Base-by-base conservation (phyloP, 257 asterid genomes). In the Petunia secreta region DNA sequence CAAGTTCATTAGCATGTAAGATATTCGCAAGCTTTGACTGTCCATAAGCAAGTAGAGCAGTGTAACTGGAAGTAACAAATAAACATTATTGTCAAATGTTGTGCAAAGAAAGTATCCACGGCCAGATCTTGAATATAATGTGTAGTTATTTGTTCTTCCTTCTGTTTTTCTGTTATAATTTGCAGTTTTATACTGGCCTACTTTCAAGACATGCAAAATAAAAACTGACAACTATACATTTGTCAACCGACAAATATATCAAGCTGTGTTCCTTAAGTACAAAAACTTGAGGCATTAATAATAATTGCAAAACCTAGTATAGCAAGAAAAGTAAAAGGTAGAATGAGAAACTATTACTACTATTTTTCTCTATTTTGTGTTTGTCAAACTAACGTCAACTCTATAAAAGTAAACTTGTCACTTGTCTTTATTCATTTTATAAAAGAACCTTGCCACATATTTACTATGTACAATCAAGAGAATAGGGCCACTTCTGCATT, bases 11-110 rank as follows among this genome's bases (percentile, higher is more conserved):
- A 4, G 97, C 92, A 65, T 92, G 97, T 63, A 92, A 82, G 57
- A 91, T 84, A 81, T 90, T 92, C 67, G 97, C 96, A 64, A 92
- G 86, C 58, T 92, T 92, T 37, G 97, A 92, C 63, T 91, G 93
- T 25, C 97, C 95, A 64, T 92, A 92, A 8, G 97, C 91, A 5
- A 6, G 14, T 14, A 81, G 16, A n/a, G 89, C 84, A 38, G 82
- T 85, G 71, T 92, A 90, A 83, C 95, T 90, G 91, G 65, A 75
- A 57, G 58, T 36, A 71, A 48, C n/a, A 75, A 80, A 37, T 50
- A 73, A 50, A 67, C 0, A 13, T 13, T 73, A 8, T 0, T 5
- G 77, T 73, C 44, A 71, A 15, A 34, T 3, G 60, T 50, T 11
- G 41, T 1, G 11, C 62, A 50, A 73, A 34, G 62, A 73, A 73